A percentile compares a stretch with the other conserved stretches of the same genome.
Conservation (phyloP, 176 grass and related monocot genomes). For the Zea luxurians region DNA sequence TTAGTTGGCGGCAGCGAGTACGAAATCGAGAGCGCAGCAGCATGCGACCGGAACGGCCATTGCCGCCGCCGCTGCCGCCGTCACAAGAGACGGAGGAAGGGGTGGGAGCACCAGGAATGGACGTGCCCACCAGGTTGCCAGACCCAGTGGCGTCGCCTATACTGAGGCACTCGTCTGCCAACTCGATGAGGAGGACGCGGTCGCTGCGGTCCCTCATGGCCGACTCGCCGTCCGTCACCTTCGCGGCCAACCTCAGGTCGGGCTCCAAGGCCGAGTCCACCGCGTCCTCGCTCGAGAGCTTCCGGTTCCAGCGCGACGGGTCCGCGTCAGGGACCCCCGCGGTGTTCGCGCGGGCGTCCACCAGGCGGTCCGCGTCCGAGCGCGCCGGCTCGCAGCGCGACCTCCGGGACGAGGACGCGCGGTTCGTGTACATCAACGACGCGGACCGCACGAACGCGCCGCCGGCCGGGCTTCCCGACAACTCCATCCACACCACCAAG, state of each 20-base stretch:
- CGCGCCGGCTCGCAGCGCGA: slow-evolving; percentile 70
- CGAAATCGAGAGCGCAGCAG: neutral
- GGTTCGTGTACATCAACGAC: slow-evolving; percentile 92
- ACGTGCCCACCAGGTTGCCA: slow-evolving; percentile 37
- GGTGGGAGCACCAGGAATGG: slow-evolving; percentile 26
- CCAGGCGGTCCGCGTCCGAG: slow-evolving; percentile 59
- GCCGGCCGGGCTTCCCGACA: slow-evolving; percentile 48
- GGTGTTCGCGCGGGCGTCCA: slow-evolving; percentile 19
- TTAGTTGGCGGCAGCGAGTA: neutral
- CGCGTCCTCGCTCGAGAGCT: slow-evolving; percentile 35
- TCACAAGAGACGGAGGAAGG: neutral
- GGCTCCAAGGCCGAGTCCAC: slow-evolving; percentile 41
- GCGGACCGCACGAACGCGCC: slow-evolving; percentile 48
- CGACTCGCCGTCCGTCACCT: slow-evolving; percentile 49
- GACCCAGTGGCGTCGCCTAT: slow-evolving; percentile 60
- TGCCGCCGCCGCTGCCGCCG: slow-evolving; percentile 10
- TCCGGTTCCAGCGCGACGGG: slow-evolving; percentile 37
- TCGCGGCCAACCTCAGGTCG: slow-evolving; percentile 35
- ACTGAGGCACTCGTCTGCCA: slow-evolving; percentile 39
- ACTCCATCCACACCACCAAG: slow-evolving; percentile 73
- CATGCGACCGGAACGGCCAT: slow-evolving; percentile 40
- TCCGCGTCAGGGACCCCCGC: slow-evolving; percentile 20
- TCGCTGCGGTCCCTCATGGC: slow-evolving; percentile 42
- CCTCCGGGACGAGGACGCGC: slow-evolving; percentile 80
- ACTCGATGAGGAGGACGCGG: slow-evolving; percentile 7